Evolutionary conservation across 2,329 filamentous ascomycete genomes (phyloP).

Genomic region (Pseudogymnoascus sp.): DNA sequence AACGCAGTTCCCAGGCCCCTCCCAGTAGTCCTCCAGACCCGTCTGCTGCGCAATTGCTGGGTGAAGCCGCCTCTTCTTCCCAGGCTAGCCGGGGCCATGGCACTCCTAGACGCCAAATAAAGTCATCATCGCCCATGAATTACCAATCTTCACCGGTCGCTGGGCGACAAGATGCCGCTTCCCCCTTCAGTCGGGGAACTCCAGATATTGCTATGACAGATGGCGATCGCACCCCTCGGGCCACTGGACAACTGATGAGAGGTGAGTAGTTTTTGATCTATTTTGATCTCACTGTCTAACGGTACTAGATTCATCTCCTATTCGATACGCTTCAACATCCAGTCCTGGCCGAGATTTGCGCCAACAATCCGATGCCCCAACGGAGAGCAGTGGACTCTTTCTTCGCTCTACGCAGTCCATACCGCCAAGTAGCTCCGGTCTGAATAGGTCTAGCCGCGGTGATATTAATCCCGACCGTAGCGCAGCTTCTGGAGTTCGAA

Average conservation of each 20-base stretch:
- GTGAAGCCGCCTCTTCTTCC: constrained; percentile 31
- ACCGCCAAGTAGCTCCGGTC: constrained; percentile 42
- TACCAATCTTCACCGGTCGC: constrained; percentile 58
- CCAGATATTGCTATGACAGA: constrained; percentile 53
- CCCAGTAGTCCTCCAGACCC: constrained; percentile 41
- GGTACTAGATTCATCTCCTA: constrained; percentile 75
- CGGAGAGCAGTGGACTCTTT: constrained; percentile 82
- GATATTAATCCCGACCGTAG: constrained; percentile 81
- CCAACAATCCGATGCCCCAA: constrained; percentile 65
- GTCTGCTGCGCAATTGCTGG: constrained; percentile 31
- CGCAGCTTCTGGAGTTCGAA: constrained; percentile 45
- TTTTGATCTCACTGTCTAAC: not conserved
- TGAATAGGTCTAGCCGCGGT: constrained; percentile 62
- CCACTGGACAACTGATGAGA: constrained; percentile 52
- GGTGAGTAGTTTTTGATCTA: constrained; percentile 43
- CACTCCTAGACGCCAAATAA: constrained; percentile 46
- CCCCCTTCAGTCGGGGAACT: constrained; percentile 41
- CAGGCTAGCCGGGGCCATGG: constrained; percentile 25
- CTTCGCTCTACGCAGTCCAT: constrained; percentile 58
- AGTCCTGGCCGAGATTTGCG: constrained; percentile 63
- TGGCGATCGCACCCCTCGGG: constrained; percentile 66
- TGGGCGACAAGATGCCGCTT: constrained; percentile 43
- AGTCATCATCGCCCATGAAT: constrained; percentile 79
- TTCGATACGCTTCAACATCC: constrained; percentile 85
- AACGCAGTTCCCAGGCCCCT: constrained; percentile 50